These are phyloP conservation scores for Eragrostis curvula DNA, from an alignment of 176 grass and related monocot species.

Conservation along the genomic window DNA sequence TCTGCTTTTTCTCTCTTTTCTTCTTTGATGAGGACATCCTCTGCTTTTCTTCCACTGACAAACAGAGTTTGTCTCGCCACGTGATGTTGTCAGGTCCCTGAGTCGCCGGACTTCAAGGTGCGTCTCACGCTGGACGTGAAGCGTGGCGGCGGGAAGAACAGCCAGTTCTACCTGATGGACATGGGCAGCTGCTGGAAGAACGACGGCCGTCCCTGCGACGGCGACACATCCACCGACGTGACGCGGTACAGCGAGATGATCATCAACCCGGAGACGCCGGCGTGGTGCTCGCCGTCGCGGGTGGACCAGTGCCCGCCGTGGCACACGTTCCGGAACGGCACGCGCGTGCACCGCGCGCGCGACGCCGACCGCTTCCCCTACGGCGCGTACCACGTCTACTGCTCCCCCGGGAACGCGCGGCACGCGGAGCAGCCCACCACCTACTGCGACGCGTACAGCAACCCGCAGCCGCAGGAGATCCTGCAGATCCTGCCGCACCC, in stretches of 20 bases:
- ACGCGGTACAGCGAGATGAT: slow-evolving; percentile 98
- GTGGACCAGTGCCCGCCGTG: slow-evolving; percentile 74
- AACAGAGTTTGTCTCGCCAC: no score
- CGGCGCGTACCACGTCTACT: slow-evolving; percentile 83
- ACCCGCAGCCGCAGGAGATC: slow-evolving; percentile 96
- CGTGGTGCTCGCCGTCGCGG: slow-evolving; percentile 63
- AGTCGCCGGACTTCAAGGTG: slow-evolving; percentile 90
- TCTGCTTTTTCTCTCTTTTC: neutral
- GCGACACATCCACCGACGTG: slow-evolving; percentile 71
- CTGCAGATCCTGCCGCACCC: slow-evolving; percentile 83
- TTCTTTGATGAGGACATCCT: neutral
- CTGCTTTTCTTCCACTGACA: neutral
- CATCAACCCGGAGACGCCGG: slow-evolving; percentile 71
- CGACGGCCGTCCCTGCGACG: slow-evolving; percentile 71
- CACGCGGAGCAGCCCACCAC: slow-evolving; percentile 68
- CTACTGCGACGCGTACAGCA: slow-evolving; percentile 93
- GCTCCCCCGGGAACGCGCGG: slow-evolving; percentile 87
- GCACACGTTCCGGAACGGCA: slow-evolving; percentile 92
- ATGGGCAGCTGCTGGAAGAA: slow-evolving; percentile 99
- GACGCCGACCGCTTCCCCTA: slow-evolving; percentile 69
- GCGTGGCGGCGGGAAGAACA: slow-evolving; percentile 68
- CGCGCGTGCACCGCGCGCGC: slow-evolving; percentile 55
- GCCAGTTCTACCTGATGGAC: slow-evolving; percentile 96
- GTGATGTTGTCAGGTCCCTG: slow-evolving; percentile 54
- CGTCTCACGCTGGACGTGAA: slow-evolving; percentile 65